Percentiles rank a stretch among this genome's conserved stretches.
Evolutionary conservation across 2,329 filamentous ascomycete species (phyloP).

Genomic region (Aphanoascus verrucosus): DNA sequence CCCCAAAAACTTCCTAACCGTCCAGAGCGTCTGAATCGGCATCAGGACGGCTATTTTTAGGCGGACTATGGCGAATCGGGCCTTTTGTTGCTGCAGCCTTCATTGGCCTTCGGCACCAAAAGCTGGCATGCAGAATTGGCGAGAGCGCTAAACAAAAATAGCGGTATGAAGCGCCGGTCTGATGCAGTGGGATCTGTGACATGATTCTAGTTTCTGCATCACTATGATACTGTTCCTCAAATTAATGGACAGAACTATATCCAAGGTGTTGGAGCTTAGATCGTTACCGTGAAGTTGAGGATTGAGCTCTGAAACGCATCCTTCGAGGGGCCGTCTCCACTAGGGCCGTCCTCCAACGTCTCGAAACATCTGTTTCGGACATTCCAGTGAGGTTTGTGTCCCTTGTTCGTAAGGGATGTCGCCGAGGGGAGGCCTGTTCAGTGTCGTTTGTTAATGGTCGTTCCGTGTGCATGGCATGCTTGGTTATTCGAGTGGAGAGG

Average conservation of each 20-base stretch:
- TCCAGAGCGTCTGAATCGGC: not conserved
- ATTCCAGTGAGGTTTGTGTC: not conserved
- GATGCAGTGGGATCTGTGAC: conserved; percentile 3
- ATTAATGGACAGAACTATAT: not conserved
- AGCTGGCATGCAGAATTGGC: conserved; percentile 1
- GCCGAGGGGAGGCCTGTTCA: not conserved
- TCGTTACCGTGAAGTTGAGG: not conserved
- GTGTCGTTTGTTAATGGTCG: not conserved
- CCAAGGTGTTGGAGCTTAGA: not conserved
- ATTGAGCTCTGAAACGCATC: not conserved
- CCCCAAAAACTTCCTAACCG: not conserved
- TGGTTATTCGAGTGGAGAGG: no score
- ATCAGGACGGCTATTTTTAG: not conserved
- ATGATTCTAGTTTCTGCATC: not conserved
- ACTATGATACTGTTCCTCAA: not conserved
- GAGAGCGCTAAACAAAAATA: conserved; percentile 8
- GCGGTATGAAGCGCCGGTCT: conserved; percentile 5
- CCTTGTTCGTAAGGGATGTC: not conserved
- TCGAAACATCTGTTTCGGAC: not conserved
- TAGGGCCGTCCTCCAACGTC: not conserved
- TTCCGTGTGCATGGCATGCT: no score
- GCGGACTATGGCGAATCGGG: not conserved
- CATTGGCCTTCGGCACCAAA: not conserved
- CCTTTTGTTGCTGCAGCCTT: not conserved
- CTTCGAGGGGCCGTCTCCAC: not conserved